These are phyloP conservation scores for Alternaria brassicicola DNA, from an alignment of 2,329 filamentous ascomycete species.

Conservation along the genomic window DNA sequence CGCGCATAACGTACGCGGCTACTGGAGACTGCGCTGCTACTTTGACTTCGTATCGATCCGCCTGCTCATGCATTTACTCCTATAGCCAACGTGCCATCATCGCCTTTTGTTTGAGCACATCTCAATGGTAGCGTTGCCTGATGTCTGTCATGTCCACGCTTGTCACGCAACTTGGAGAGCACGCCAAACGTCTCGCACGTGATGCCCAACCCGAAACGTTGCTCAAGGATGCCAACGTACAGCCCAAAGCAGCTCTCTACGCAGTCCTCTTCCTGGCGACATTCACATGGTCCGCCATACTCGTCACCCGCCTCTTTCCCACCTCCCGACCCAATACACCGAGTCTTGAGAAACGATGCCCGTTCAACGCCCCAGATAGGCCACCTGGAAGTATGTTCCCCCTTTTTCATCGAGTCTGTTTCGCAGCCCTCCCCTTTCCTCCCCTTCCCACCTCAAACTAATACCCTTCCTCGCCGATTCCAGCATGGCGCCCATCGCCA, in stretches of 20 bases:
- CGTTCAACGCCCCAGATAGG: slow-evolving; percentile 47
- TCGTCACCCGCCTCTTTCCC: slow-evolving; percentile 37
- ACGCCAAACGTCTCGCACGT: slow-evolving; percentile 25
- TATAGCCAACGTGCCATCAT: not conserved
- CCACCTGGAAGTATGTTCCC: slow-evolving; percentile 47
- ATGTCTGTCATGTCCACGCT: slow-evolving; percentile 12
- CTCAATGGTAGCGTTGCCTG: not conserved
- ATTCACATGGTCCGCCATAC: slow-evolving; percentile 38
- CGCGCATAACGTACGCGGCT: slow-evolving; percentile 4
- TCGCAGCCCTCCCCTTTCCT: not conserved
- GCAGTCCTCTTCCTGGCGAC: slow-evolving; percentile 40
- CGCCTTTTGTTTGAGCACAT: not conserved
- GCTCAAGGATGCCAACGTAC: slow-evolving; percentile 9
- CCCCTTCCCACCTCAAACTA: not conserved
- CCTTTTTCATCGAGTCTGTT: not conserved
- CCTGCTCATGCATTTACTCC: not conserved
- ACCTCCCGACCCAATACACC: slow-evolving; percentile 42
- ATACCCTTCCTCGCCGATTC: not conserved
- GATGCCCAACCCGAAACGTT: slow-evolving; percentile 14
- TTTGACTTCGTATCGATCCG: not conserved
- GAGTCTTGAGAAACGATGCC: slow-evolving; percentile 55
- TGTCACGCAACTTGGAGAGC: slow-evolving; percentile 17
- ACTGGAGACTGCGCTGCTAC: not conserved
- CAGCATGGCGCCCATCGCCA: slow-evolving; percentile 5
- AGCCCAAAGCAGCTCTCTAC: slow-evolving; percentile 36